Conservation (phyloP, 306 rosid species). For the Ormosia emarginata region DNA sequence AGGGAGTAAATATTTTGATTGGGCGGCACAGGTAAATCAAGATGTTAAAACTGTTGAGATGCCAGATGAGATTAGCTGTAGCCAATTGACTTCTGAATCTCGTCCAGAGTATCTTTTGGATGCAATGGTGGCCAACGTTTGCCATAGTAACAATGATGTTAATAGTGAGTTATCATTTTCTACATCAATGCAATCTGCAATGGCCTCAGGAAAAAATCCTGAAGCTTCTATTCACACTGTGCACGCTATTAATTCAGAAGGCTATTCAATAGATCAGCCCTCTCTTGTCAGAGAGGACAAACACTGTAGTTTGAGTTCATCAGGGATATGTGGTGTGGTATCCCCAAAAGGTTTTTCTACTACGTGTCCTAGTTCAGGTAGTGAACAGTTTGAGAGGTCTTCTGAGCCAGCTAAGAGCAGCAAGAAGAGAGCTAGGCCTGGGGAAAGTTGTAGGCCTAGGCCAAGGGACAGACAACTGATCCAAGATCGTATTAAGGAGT, state of each 20-base stretch:
- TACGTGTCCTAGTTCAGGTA: constrained; percentile 61
- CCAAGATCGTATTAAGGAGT: constrained; percentile 96
- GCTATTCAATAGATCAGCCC: constrained; percentile 57
- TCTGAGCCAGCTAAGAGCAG: constrained; percentile 73
- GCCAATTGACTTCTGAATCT: constrained; percentile 68
- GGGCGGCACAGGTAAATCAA: constrained; percentile 38
- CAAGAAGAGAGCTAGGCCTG: constrained; percentile 87
- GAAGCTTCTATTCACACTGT: constrained; percentile 62
- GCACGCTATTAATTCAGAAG: constrained; percentile 51
- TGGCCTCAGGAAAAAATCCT: constrained; percentile 51
- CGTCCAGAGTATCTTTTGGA: constrained; percentile 81
- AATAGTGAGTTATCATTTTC: constrained; percentile 55
- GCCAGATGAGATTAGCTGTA: constrained; percentile 48
- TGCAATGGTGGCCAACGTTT: constrained; percentile 76
- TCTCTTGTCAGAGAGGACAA: constrained; percentile 58
- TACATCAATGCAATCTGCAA: constrained; percentile 63
- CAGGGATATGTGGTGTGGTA: constrained; percentile 58
- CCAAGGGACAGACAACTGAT: constrained; percentile 98
- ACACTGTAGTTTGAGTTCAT: constrained; percentile 65
- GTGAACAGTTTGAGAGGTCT: constrained; percentile 72
- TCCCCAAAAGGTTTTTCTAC: constrained; percentile 81
- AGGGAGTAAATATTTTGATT: constrained; percentile 48
- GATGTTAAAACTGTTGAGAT: constrained; percentile 45
- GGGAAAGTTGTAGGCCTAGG: constrained; percentile 92
- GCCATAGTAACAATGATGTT: constrained; percentile 52